These are phyloP conservation scores for Pseudocercospora fuligena DNA, from an alignment of 2,329 filamentous ascomycete species.

Conservation along the genomic window DNA sequence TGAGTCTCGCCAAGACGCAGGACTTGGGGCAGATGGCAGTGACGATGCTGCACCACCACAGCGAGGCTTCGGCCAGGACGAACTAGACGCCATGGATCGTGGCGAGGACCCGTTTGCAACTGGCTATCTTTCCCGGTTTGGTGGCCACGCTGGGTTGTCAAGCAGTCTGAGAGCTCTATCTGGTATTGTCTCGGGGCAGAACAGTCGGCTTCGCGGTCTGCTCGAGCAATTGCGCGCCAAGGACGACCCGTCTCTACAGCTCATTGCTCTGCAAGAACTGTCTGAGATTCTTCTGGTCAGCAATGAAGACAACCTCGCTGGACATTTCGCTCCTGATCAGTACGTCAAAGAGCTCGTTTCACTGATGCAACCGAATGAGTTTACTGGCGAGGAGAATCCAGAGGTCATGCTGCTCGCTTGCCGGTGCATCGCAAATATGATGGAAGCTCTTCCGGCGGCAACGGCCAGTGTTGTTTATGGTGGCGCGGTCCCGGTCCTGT, in stretches of 20 bases:
- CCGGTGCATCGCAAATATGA: constrained; percentile 92
- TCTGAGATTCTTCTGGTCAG: constrained; percentile 93
- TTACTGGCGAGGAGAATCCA: constrained; percentile 80
- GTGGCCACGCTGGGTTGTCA: constrained; percentile 68
- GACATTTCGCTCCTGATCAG: constrained; percentile 90
- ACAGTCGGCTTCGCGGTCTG: constrained; percentile 71
- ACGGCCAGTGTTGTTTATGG: constrained; percentile 96
- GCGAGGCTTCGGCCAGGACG: constrained; percentile 41
- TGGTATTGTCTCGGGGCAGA: constrained; percentile 88
- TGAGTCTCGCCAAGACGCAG: constrained; percentile 59
- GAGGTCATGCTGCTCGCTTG: constrained; percentile 98
- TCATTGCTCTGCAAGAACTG: constrained; percentile 89
- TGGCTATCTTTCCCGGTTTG: constrained; percentile 70
- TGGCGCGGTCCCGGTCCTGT: constrained; percentile 92
- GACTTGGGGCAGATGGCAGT: constrained; percentile 41
- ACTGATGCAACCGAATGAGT: constrained; percentile 89
- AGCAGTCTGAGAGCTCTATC: constrained; percentile 84
- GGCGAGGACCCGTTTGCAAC: constrained; percentile 66
- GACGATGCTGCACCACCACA: constrained; percentile 64
- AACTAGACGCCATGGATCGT: constrained; percentile 54
- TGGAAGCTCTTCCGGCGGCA: constrained; percentile 93
- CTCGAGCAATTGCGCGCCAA: constrained; percentile 71
- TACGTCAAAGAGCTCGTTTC: constrained; percentile 93
- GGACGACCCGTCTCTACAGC: constrained; percentile 82
- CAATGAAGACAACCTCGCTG: constrained; percentile 93